These are phyloP conservation scores for Colletotrichum ledebouriae DNA, from an alignment of 2,329 filamentous ascomycete genomes.

Conservation along the genomic window DNA sequence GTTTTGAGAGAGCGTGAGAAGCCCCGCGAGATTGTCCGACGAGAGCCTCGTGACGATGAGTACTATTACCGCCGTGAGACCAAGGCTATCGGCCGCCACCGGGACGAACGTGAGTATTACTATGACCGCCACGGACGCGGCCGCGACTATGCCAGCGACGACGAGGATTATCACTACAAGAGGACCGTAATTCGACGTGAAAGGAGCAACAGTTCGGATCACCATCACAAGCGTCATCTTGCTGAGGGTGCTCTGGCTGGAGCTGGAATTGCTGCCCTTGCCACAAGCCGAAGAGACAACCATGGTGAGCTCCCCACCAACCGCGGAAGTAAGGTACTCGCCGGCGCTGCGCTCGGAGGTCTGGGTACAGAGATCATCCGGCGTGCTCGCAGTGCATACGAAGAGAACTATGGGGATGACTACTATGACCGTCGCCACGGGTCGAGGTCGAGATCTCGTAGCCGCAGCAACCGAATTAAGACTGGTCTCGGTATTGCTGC, in stretches of 20 bases:
- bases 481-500: conserved; percentile 74
- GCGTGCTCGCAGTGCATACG: conserved; percentile 72
- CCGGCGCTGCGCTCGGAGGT: conserved; percentile 73
- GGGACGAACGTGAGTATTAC: conserved; percentile 48
- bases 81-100: conserved; percentile 56
- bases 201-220: conserved; percentile 62
- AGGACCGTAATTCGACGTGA: conserved; percentile 65
- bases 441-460: conserved; percentile 50
- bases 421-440: conserved; percentile 57
- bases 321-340: conserved; percentile 70
- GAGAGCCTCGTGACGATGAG: conserved; percentile 61
- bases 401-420: conserved; percentile 45
- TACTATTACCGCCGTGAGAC: conserved; percentile 65
- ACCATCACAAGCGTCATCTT: conserved; percentile 69
- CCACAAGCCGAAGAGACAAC: conserved; percentile 66
- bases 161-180: conserved; percentile 58
- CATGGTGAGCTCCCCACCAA: conserved; percentile 64
- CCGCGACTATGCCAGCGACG: conserved; percentile 54
- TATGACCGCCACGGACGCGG: conserved; percentile 53
- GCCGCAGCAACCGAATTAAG: conserved; percentile 62
- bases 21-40: conserved; percentile 52
- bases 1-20: conserved; percentile 60
- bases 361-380: conserved; percentile 72
- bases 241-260: conserved; percentile 76
- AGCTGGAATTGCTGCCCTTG: conserved; percentile 71